Evolutionary conservation across 768 basidiomycete genomes (phyloP).

Genomic region (Tulasnella sp.): DNA sequence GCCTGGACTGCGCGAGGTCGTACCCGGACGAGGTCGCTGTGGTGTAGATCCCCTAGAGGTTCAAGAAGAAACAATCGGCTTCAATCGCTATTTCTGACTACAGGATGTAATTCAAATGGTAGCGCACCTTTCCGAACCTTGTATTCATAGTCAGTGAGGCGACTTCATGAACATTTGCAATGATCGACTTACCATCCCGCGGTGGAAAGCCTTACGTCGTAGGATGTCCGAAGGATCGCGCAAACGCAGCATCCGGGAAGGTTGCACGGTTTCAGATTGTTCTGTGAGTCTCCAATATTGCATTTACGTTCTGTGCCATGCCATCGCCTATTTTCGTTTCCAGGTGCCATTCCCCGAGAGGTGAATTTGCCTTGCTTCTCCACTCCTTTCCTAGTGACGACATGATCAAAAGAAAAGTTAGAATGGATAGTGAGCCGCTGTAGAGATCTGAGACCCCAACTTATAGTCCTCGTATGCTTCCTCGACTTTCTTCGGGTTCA

Average conservation of each 20-base stretch:
- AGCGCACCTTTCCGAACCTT: constrained; percentile 24
- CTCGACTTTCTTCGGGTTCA: neutral
- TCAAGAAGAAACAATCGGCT: constrained; percentile 34
- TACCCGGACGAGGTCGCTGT: constrained; percentile 21
- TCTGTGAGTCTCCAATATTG: constrained; percentile 35
- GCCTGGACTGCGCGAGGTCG: neutral
- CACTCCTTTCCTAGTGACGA: constrained; percentile 43
- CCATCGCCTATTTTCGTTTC: constrained; percentile 72
- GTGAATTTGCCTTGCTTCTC: constrained; percentile 60
- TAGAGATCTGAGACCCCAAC: neutral
- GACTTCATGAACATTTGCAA: neutral
- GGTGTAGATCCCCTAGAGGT: constrained; percentile 41
- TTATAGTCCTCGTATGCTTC: constrained; percentile 15
- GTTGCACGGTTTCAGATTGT: constrained; percentile 14
- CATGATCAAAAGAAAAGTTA: neutral
- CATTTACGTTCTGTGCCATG: constrained; percentile 70
- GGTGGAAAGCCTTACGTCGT: neutral
- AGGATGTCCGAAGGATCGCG: neutral
- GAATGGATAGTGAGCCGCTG: neutral
- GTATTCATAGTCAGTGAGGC: neutral
- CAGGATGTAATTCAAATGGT: no score
- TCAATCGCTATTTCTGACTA: neutral
- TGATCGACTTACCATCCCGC: neutral
- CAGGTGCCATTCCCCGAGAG: constrained; percentile 52
- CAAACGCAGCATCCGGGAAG: neutral